Evolutionary conservation across 1,284 basidiomycete species (phyloP).

Genomic region (Rhizopogon parksii): DNA sequence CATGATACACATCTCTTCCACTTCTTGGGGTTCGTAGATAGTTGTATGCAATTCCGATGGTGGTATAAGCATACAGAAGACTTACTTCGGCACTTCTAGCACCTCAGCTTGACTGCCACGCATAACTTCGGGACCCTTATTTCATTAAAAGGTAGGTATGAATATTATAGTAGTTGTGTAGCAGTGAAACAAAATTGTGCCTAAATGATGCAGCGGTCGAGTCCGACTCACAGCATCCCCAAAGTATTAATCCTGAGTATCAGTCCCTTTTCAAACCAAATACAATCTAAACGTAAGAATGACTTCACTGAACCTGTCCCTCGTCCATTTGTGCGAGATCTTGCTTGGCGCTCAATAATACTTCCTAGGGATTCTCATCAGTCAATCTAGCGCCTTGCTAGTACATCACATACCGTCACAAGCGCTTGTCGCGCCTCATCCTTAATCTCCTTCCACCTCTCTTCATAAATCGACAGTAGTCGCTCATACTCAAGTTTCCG

Average conservation of each 20-base stretch:
- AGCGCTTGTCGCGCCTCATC: constrained; percentile 52
- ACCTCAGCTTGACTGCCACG: no score
- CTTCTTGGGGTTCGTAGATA: no score
- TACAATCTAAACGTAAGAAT: background rate
- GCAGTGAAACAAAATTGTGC: background rate
- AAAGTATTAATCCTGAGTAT: background rate
- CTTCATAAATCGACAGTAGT: constrained; percentile 45
- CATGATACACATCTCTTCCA: no score
- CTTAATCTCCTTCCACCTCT: constrained; percentile 57
- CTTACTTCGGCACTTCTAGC: no score
- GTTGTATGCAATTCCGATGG: no score
- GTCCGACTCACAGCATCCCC: background rate
- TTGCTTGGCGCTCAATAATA: constrained; percentile 39
- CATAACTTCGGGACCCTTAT: background rate
- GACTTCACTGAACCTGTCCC: constrained; percentile 12
- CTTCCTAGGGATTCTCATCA: constrained; percentile 29
- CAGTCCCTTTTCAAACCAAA: no score
- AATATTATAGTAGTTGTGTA: background rate
- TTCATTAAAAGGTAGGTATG: background rate
- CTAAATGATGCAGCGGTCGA: background rate
- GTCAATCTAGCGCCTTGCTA: background rate
- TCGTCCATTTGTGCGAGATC: constrained; percentile 38
- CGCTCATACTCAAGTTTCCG: constrained; percentile 45
- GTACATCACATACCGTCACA: constrained; percentile 38
- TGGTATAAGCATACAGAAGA: no score